phyloP scores from a whole-genome alignment of 2,329 filamentous ascomycete species.

The Metarhizium anisopliae region DNA sequence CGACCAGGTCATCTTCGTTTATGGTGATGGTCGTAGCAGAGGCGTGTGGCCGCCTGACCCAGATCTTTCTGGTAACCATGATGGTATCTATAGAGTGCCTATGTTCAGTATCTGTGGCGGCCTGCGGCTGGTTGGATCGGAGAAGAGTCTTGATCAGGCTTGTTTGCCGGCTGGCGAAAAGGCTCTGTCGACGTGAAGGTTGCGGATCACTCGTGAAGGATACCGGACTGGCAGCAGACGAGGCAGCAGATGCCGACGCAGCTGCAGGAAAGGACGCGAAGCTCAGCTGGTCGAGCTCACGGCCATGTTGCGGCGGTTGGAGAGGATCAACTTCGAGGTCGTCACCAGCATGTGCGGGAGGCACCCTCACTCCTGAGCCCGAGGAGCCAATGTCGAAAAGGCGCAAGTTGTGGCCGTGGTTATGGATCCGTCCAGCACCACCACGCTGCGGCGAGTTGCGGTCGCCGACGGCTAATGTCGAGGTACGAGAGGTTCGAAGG shows the following conservation, averaged over 20 bases:
- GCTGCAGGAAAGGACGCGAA: slow-evolving; percentile 16
- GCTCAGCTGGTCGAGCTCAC: slow-evolving; percentile 18
- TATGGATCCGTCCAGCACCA: not conserved
- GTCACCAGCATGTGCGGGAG: slow-evolving; percentile 11
- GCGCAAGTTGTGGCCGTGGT: not conserved
- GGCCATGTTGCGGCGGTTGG: slow-evolving; percentile 9
- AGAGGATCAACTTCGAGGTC: slow-evolving; percentile 9
- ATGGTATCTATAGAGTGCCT: slow-evolving; percentile 29
- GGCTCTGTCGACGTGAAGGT: slow-evolving; percentile 20
- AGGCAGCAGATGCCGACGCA: slow-evolving; percentile 14
- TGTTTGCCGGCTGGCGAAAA: slow-evolving; percentile 29
- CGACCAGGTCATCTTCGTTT: slow-evolving; percentile 81
- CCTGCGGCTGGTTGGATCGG: slow-evolving; percentile 13
- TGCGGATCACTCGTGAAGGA: slow-evolving; percentile 13
- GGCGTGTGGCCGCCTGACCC: slow-evolving; percentile 80
- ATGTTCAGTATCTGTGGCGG: slow-evolving; percentile 11
- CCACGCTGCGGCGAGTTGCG: not conserved
- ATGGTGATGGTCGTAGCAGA: slow-evolving; percentile 84
- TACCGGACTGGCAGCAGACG: slow-evolving; percentile 4
- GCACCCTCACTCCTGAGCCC: slow-evolving; percentile 1
- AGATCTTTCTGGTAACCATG: slow-evolving; percentile 73
- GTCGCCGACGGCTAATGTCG: not conserved
- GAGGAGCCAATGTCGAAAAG: not conserved
- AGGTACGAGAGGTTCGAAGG: not conserved
- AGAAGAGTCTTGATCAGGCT: slow-evolving; percentile 23